Percentiles rank a stretch among this genome's conserved stretches.
Evolutionary conservation across 1,284 basidiomycete species (phyloP).

Genomic region (Cutaneotrichosporon dermatis): DNA sequence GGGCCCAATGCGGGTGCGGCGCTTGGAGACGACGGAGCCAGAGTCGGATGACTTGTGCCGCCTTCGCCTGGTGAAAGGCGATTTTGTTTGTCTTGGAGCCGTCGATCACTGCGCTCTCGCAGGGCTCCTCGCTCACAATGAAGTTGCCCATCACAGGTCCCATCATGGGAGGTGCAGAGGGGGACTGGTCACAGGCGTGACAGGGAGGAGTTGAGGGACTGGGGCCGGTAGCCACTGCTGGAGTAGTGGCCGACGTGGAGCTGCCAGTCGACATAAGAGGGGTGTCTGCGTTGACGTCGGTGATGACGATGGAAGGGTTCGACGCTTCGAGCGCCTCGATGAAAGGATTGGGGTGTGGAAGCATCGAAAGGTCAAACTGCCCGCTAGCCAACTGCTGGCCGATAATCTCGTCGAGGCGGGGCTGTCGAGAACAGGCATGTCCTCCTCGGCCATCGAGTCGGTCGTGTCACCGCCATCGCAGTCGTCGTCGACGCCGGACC

Average conservation of each 20-base stretch:
- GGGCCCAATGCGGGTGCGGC: constrained; percentile 19
- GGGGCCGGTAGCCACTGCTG: not conserved
- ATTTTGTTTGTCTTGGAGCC: constrained; percentile 41
- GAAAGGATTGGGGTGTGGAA: constrained; percentile 4
- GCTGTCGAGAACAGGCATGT: constrained; percentile 46
- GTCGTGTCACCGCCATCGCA: constrained; percentile 43
- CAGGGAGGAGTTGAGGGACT: constrained; percentile 2
- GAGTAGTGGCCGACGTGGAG: constrained; percentile 2
- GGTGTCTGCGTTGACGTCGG: constrained; percentile 20
- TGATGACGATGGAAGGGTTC: constrained; percentile 26
- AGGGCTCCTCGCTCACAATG: constrained; percentile 33
- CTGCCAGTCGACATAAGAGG: constrained; percentile 28
- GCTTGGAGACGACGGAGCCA: constrained; percentile 25
- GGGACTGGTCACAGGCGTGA: constrained; percentile 8
- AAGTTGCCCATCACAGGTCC: constrained; percentile 42
- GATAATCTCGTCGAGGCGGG: constrained; percentile 41
- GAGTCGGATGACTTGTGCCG: constrained; percentile 28
- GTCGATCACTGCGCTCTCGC: constrained; percentile 44
- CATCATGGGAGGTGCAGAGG: not conserved
- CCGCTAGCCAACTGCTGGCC: constrained; percentile 24
- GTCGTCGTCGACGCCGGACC: constrained; percentile 36
- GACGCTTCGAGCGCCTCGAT: not conserved
- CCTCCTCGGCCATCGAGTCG: constrained; percentile 47
- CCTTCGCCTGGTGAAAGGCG: constrained; percentile 41
- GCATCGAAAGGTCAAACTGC: constrained; percentile 2